Evolutionary conservation across 108 stramenopile genomes (phyloP).

Genomic region (Nitzschia inconspicua): DNA sequence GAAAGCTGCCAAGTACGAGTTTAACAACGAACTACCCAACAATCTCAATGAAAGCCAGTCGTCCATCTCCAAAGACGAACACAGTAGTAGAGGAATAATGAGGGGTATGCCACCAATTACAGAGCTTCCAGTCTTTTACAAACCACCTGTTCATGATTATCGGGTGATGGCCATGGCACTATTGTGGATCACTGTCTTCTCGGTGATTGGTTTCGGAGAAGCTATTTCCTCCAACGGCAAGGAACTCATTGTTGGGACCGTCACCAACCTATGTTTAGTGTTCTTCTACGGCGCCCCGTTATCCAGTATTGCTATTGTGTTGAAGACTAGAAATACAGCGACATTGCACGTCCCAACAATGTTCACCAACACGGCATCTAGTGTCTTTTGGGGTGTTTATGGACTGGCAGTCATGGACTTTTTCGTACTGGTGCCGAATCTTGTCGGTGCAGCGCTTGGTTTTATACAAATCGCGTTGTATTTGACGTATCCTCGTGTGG

Average conservation of each 20-base stretch:
- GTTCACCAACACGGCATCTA: slow-evolving; percentile 66
- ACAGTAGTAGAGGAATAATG: no score
- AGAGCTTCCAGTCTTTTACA: no score
- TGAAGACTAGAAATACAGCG: slow-evolving; percentile 39
- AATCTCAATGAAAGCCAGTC: no score
- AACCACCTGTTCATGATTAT: slow-evolving; percentile 67
- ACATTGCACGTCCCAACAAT: slow-evolving; percentile 73
- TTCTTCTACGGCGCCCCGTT: slow-evolving; percentile 87
- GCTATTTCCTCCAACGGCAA: slow-evolving; percentile 12
- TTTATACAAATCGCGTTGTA: slow-evolving; percentile 50
- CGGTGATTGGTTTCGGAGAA: slow-evolving; percentile 13
- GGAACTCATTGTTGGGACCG: slow-evolving; percentile 54
- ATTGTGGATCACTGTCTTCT: slow-evolving; percentile 46
- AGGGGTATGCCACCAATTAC: no score
- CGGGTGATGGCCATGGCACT: slow-evolving; percentile 44
- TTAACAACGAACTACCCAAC: no score
- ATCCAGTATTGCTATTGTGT: slow-evolving; percentile 56
- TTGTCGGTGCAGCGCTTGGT: slow-evolving; percentile 64
- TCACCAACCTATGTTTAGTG: slow-evolving; percentile 67
- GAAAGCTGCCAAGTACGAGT: no score
- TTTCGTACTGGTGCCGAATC: slow-evolving; percentile 73
- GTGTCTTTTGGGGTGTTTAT: slow-evolving; percentile 70
- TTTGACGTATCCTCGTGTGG: slow-evolving; percentile 23
- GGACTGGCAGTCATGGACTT: slow-evolving; percentile 63
- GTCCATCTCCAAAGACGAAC: no score